These are phyloP conservation scores for Hibiscus trionum DNA, from an alignment of 345 rosid genomes.

Conservation along the genomic window DNA sequence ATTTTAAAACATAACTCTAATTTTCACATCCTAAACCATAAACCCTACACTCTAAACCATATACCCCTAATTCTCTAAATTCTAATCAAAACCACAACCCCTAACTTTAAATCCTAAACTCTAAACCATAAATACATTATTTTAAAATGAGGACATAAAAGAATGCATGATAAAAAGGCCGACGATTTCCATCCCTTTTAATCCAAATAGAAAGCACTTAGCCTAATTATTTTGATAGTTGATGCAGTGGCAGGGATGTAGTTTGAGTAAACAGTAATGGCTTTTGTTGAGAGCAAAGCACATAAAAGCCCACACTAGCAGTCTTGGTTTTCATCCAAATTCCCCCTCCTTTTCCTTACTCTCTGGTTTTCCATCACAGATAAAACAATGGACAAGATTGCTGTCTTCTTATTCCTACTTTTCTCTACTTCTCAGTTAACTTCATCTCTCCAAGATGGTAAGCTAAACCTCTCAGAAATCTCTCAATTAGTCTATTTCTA, in stretches of 20 bases:
- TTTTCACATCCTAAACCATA: no score
- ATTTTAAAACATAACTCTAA: no score
- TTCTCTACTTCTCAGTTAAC: slow-evolving; percentile 26
- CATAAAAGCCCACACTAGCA: slow-evolving; percentile 18
- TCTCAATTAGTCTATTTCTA: neutral
- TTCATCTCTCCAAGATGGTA: slow-evolving; percentile 36
- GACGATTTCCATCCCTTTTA: no score
- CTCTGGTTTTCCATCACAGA: neutral
- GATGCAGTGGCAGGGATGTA: slow-evolving; percentile 35
- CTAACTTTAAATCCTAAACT: no score
- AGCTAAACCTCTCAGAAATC: neutral
- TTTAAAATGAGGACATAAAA: no score
- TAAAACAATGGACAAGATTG: slow-evolving; percentile 31
- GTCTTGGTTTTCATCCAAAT: neutral
- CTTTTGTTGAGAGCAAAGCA: slow-evolving; percentile 16
- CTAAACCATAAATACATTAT: no score
- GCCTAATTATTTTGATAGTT: no score
- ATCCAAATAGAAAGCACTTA: no score
- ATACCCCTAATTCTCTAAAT: no score
- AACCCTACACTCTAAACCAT: no score
- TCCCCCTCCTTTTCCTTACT: neutral
- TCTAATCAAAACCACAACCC: no score
- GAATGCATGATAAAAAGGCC: no score
- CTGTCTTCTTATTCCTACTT: slow-evolving; percentile 29
- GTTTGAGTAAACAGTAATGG: slow-evolving; percentile 19